These are phyloP conservation scores for Myrica gale DNA, from an alignment of 306 rosid genomes.

Conservation along the genomic window DNA sequence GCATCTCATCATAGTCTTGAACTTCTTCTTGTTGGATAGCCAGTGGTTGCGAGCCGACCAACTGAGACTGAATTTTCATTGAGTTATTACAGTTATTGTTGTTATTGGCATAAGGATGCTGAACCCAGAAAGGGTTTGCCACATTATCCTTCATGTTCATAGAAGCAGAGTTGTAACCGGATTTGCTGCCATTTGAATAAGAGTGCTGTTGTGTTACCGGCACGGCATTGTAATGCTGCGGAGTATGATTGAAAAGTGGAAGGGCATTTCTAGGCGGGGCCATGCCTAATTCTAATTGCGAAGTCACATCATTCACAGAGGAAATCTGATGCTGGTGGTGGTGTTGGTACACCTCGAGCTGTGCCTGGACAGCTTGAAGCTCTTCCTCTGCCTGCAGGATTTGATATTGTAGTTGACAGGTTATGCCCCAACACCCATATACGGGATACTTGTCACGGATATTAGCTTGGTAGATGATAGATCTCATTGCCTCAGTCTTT, in stretches of 20 bases:
- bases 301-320: slow-evolving; percentile 38
- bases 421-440: slow-evolving; percentile 57
- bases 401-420: slow-evolving; percentile 47
- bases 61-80: slow-evolving; percentile 35
- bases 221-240: slow-evolving; percentile 29
- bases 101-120: slow-evolving; percentile 31
- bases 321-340: slow-evolving; percentile 38
- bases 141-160: slow-evolving; percentile 42
- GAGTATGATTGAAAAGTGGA: slow-evolving; percentile 36
- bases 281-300: slow-evolving; percentile 66
- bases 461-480: slow-evolving; percentile 61
- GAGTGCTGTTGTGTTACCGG: slow-evolving; percentile 47
- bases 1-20: slow-evolving; percentile 63
- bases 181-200: slow-evolving; percentile 41
- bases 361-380: slow-evolving; percentile 51
- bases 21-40: slow-evolving; percentile 43
- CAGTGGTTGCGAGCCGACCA: slow-evolving; percentile 39
- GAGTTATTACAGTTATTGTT: slow-evolving; percentile 27
- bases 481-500: slow-evolving; percentile 54
- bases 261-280: slow-evolving; percentile 38
- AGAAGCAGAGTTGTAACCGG: slow-evolving; percentile 38
- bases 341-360: slow-evolving; percentile 55
- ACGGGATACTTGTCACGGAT: slow-evolving; percentile 57
- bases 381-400: slow-evolving; percentile 50
- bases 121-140: slow-evolving; percentile 46